These are phyloP conservation scores for Fagopyrum esculentum DNA, from an alignment of 148 eudicot genomes.

Conservation along the genomic window DNA sequence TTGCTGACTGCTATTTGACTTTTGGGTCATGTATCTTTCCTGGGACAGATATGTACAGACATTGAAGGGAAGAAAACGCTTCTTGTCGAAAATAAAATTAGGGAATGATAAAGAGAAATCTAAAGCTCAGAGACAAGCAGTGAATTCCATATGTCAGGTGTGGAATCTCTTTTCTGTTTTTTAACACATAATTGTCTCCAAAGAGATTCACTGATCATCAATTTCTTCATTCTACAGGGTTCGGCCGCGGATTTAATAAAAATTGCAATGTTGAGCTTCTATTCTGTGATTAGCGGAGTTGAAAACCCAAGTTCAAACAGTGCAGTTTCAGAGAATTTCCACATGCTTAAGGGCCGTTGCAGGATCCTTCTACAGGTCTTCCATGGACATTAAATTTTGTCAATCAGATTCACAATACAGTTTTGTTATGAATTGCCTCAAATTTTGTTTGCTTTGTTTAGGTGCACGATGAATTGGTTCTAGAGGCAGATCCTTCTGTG, in stretches of 20 bases:
- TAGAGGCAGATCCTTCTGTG: conserved; percentile 80
- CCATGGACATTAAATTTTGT: neutral
- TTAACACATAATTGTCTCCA: neutral
- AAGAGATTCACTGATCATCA: neutral
- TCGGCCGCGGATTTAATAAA: conserved; percentile 98
- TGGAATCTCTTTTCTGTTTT: conserved; percentile 1
- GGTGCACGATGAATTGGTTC: conserved; percentile 94
- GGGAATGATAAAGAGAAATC: conserved; percentile 83
- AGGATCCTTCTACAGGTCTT: conserved; percentile 84
- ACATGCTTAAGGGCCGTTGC: conserved; percentile 74
- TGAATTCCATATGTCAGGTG: conserved; percentile 98
- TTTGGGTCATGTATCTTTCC: neutral
- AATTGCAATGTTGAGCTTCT: conserved; percentile 80
- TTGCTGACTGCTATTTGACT: neutral
- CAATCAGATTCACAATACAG: neutral
- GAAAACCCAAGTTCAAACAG: conserved; percentile 25
- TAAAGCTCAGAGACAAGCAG: conserved; percentile 98
- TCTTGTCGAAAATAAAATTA: conserved; percentile 69
- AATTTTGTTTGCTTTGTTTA: conserved; percentile 17
- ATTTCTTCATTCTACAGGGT: conserved; percentile 42
- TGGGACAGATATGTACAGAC: conserved; percentile 74
- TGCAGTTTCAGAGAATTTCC: conserved; percentile 33
- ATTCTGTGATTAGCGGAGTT: conserved; percentile 51
- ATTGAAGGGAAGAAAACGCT: conserved; percentile 85
- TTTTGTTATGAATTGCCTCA: neutral